Base-by-base conservation (phyloP, 495 filamentous ascomycete species). In the Daldinia caldariorum region DNA sequence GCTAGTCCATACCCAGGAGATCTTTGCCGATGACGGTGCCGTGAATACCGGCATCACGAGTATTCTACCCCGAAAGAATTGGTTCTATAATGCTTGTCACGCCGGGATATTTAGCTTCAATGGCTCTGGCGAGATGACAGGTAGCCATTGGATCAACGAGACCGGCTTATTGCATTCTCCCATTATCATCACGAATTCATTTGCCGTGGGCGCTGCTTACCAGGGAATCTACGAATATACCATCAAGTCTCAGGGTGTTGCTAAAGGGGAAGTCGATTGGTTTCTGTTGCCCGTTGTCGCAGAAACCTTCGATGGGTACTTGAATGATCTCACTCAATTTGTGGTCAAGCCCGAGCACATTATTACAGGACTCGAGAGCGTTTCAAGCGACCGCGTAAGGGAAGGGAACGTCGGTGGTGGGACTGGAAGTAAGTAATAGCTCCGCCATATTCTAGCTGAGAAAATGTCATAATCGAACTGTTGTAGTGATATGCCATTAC, bases 391-490 rank as follows among this genome's bases (percentile, higher is more conserved):
- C 10, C 69, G 73, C 1, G 84, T 87, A 6, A 65, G 72, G 49
- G 84, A 87, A 74, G 85, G 85, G 0, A 83, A 82, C 53, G 81
- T 79, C 0, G 85, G 84, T 4, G 85, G 85, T 14, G 84, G 85
- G 2, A 83, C 83, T 18, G 85, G 85, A 31, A 87, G 74, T 76
- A 66, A 71, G 74, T 47, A 53, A 51, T 13, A 22, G 58, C 31
- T 22, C 8, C 5, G 35, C 6, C 32, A 12, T 8, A n/a, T 43
- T 31, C 6, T 47, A 20, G 8, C 8, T 20, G 9, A 18, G 16
- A 12, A 34, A 37, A 9, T 3, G 3, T 6, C 6, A 32, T 60
- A 60, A 71, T 8, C 3, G 0, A 50, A 39, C 56, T 16, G 53
- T 53, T 2, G 9, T 9, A 58, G 61, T 74, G 62, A 69, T 63